These are phyloP conservation scores for Massarina eburnea DNA, from an alignment of 2,329 filamentous ascomycete genomes.

Conservation along the genomic window DNA sequence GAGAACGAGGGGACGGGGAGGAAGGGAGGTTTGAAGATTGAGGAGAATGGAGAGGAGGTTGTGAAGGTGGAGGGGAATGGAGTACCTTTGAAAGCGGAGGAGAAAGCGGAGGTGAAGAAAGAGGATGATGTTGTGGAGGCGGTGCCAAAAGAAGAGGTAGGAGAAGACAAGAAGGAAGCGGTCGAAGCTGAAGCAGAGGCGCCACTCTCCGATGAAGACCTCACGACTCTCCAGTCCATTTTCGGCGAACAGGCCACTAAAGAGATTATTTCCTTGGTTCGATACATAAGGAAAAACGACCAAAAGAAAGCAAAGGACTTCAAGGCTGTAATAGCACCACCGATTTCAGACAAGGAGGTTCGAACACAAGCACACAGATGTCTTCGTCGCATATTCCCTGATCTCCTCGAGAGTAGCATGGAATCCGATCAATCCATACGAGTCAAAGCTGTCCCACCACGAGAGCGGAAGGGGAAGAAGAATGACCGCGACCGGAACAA, in stretches of 20 bases:
- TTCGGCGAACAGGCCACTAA: constrained; percentile 56
- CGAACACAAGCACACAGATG: constrained; percentile 66
- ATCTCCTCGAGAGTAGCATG: constrained; percentile 75
- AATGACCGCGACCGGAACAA: constrained; percentile 23
- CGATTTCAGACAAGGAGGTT: constrained; percentile 61
- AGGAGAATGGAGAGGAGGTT: constrained; percentile 13
- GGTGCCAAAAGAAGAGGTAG: constrained; percentile 7
- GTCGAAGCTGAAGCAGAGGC: background rate
- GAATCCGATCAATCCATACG: constrained; percentile 68
- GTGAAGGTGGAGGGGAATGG: constrained; percentile 7
- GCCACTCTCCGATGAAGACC: constrained; percentile 44
- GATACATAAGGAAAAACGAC: constrained; percentile 56
- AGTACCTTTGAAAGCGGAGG: constrained; percentile 18
- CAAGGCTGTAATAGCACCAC: constrained; percentile 54
- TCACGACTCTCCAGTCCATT: constrained; percentile 41
- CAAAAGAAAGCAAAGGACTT: constrained; percentile 59
- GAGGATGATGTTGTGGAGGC: constrained; percentile 13
- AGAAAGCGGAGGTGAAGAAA: constrained; percentile 22
- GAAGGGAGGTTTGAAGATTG: constrained; percentile 21
- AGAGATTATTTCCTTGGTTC: constrained; percentile 58
- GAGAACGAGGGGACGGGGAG: constrained; percentile 14
- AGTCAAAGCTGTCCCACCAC: constrained; percentile 53
- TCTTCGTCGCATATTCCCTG: constrained; percentile 78
- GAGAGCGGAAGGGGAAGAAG: constrained; percentile 38
- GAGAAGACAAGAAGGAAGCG: constrained; percentile 1